Base-by-base conservation (phyloP, 345 rosid species). In the Kernera saxatilis region DNA sequence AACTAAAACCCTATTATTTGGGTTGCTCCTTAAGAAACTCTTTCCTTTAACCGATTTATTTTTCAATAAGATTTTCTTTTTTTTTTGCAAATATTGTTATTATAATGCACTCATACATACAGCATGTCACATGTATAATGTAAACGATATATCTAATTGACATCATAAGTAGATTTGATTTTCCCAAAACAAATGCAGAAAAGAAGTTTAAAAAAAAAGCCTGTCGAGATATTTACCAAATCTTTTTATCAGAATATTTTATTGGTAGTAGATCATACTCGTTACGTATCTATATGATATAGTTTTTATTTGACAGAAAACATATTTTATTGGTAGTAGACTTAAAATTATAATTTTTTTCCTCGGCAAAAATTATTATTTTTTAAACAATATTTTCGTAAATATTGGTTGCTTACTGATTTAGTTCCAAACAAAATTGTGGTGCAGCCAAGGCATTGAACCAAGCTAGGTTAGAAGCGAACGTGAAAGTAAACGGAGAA, bases 401-500 rank as follows among this genome's bases (percentile, higher is more conserved):
- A 9, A 65, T 30, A 3, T 49, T 48, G 1, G 69, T 50, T 25
- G 22, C 21, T 46, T 56, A 29, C 40, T 29, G 2, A 64, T 44
- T 23, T 12, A 3, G 17, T 45, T 23, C 35, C 41, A 26, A 32
- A 8, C 25, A 19, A 45, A 5, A 25, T 67, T 48, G 46, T 70
- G 33, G 25, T 65, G 72, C 87, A 94, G 99, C 82, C 2, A 87
- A 87, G 72, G 98, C 98, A 6, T 56, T 94, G 17, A 94, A 94
- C 74, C 85, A 84, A 72, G 98, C 92, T 37, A 84, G 96, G 58
- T 45, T 94, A 39, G 99, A 94, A 64, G 99, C 99, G 15, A 88
- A 88, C 23, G 81, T 89, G 25, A 87, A 78, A 69, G 82, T 73
- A 3, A 44, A 63, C 30, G 99, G 96, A 41, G 82, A 75, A 8